Evolutionary conservation across 257 asterid genomes (phyloP).

Genomic region (Osmanthus fragrans): DNA sequence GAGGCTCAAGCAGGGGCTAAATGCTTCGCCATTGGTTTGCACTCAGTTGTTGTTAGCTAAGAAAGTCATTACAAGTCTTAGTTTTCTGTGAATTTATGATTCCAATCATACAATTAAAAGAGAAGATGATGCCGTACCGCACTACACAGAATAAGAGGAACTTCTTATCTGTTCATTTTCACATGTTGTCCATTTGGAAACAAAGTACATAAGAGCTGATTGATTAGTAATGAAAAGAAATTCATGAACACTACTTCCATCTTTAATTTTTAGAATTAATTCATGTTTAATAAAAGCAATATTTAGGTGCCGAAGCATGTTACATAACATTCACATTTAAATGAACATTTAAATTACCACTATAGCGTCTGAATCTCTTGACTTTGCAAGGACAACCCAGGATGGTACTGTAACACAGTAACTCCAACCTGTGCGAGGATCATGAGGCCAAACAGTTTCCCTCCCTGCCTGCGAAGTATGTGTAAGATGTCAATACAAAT

Average conservation of each 20-base stretch:
- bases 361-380: constrained; percentile 90
- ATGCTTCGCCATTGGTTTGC: background rate
- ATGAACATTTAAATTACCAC: constrained; percentile 64
- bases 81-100: background rate
- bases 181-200: background rate
- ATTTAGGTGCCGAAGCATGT: constrained; percentile 18
- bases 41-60: background rate
- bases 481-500: constrained; percentile 21
- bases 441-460: constrained; percentile 96
- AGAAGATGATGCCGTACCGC: background rate
- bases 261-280: background rate
- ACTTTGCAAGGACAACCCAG: constrained; percentile 89
- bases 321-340: background rate
- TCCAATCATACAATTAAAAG: background rate
- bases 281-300: background rate
- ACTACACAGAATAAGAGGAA: background rate
- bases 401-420: constrained; percentile 90
- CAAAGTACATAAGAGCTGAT: background rate
- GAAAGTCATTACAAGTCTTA: background rate
- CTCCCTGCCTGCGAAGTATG: constrained; percentile 65
- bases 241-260: background rate
- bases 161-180: background rate
- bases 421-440: constrained; percentile 96
- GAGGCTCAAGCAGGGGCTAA: background rate
- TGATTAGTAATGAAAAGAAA: background rate